phyloP scores from a whole-genome alignment of 2,329 filamentous ascomycete species.

The Cytospora paraplurivora region DNA sequence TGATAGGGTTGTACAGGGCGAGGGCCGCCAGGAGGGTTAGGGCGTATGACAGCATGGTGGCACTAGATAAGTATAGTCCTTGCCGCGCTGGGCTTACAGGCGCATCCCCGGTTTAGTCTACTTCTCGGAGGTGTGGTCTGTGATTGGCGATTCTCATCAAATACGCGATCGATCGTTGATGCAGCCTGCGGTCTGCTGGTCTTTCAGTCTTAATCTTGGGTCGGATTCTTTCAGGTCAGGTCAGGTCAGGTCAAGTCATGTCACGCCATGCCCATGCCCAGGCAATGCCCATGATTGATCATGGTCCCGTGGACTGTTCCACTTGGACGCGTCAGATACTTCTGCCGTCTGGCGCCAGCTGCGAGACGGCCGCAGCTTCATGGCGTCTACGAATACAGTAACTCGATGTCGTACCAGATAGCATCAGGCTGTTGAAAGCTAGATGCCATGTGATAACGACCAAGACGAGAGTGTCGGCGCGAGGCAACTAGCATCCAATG shows the following conservation, averaged over 20 bases:
- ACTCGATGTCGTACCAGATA: too few species aligned
- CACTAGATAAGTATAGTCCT: too few species aligned
- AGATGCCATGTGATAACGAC: too few species aligned
- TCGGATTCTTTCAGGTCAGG: background rate
- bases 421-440: too few species aligned
- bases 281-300: background rate
- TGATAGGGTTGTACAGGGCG: constrained; percentile 48
- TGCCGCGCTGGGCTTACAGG: background rate
- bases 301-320: background rate
- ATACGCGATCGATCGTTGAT: background rate
- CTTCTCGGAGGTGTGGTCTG: background rate
- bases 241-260: background rate
- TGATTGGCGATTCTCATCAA: background rate
- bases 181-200: background rate
- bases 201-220: too few species aligned
- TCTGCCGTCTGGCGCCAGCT: constrained; percentile 12
- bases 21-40: constrained; percentile 47
- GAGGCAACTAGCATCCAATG: too few species aligned
- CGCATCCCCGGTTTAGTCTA: background rate
- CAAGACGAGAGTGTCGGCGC: too few species aligned
- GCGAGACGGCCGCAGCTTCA: background rate
- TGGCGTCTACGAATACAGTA: background rate
- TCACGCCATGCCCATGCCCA: background rate
- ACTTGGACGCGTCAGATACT: constrained; percentile 1
- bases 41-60: constrained; percentile 49